These are phyloP conservation scores for Oligophagozyma castellii DNA, from an alignment of 1,139 yeast genomes.

Conservation along the genomic window DNA sequence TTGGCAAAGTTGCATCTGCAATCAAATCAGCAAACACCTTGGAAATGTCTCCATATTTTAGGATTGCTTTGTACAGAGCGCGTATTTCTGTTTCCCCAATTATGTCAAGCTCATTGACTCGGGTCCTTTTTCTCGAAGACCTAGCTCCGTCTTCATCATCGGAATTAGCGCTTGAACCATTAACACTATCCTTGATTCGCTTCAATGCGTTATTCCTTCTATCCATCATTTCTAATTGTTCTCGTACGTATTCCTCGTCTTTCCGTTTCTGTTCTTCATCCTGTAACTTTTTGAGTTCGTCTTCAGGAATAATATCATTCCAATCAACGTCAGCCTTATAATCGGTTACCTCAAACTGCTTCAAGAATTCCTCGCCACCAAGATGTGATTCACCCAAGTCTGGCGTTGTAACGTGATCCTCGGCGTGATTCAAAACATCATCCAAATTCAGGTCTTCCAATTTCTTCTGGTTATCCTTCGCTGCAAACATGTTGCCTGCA, in stretches of 20 bases:
- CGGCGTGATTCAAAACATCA: slow-evolving; percentile 92
- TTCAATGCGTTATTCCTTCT: slow-evolving; percentile 66
- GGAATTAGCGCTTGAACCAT: slow-evolving; percentile 25
- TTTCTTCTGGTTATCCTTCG: slow-evolving; percentile 83
- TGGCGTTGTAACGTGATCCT: slow-evolving; percentile 92
- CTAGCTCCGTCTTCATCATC: slow-evolving; percentile 30
- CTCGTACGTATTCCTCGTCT: slow-evolving; percentile 76
- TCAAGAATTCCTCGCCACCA: slow-evolving; percentile 96
- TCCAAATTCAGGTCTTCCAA: slow-evolving; percentile 91
- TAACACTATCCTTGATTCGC: slow-evolving; percentile 33
- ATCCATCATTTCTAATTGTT: slow-evolving; percentile 78
- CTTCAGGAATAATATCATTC: slow-evolving; percentile 98
- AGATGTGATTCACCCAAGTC: slow-evolving; percentile 91
- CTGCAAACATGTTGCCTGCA: slow-evolving; percentile 96
- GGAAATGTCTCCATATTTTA: slow-evolving; percentile 69
- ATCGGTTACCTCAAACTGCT: slow-evolving; percentile 96
- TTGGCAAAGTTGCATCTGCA: slow-evolving; percentile 77
- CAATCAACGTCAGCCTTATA: slow-evolving; percentile 97
- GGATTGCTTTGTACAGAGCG: slow-evolving; percentile 69
- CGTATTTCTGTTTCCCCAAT: slow-evolving; percentile 81
- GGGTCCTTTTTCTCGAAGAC: slow-evolving; percentile 23
- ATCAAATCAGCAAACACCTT: slow-evolving; percentile 80
- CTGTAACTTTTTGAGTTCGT: slow-evolving; percentile 75
- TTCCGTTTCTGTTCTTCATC: slow-evolving; percentile 80
- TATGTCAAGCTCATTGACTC: slow-evolving; percentile 35